Evolutionary conservation across 495 filamentous ascomycete species (phyloP).

Genomic region (Tuber melanosporum): DNA sequence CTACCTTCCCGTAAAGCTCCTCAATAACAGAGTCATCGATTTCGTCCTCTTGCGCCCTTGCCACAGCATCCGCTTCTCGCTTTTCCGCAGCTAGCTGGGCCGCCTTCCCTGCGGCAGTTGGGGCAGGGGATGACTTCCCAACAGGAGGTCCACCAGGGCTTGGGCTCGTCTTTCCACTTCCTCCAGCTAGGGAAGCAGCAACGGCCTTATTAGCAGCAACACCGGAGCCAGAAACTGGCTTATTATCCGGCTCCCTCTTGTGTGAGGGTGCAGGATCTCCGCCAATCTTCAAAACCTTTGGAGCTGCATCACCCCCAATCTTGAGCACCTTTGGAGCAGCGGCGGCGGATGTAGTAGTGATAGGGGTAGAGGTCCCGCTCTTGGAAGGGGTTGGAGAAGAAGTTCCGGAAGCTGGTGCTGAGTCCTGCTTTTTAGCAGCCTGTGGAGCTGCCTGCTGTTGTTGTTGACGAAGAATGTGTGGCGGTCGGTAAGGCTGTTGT

Average conservation of each 20-base stretch:
- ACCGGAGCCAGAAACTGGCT: constrained; percentile 50
- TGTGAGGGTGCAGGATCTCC: constrained; percentile 44
- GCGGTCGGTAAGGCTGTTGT: constrained; percentile 46
- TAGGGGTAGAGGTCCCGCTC: constrained; percentile 43
- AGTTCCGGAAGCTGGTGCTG: constrained; percentile 43
- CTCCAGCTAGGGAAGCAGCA: constrained; percentile 11
- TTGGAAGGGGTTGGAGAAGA: constrained; percentile 44
- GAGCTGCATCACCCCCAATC: constrained; percentile 51
- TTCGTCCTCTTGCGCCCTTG: constrained; percentile 78
- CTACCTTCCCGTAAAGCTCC: constrained; percentile 85
- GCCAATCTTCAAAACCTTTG: constrained; percentile 65
- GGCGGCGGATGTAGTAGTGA: constrained; percentile 11
- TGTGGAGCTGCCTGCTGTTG: constrained; percentile 53
- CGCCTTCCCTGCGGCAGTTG: constrained; percentile 46
- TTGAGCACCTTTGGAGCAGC: constrained; percentile 50
- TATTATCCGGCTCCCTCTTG: constrained; percentile 52
- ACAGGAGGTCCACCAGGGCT: constrained; percentile 8
- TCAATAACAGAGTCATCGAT: constrained; percentile 85
- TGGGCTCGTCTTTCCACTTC: constrained; percentile 25
- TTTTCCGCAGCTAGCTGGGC: constrained; percentile 49
- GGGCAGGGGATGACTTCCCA: constrained; percentile 31
- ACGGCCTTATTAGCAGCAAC: constrained; percentile 39
- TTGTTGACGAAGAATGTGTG: constrained; percentile 48
- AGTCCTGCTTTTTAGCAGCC: constrained; percentile 60
- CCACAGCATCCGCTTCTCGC: constrained; percentile 74